phyloP scores from a whole-genome alignment of 2,329 filamentous ascomycete genomes.

The Metarhizium humberi region DNA sequence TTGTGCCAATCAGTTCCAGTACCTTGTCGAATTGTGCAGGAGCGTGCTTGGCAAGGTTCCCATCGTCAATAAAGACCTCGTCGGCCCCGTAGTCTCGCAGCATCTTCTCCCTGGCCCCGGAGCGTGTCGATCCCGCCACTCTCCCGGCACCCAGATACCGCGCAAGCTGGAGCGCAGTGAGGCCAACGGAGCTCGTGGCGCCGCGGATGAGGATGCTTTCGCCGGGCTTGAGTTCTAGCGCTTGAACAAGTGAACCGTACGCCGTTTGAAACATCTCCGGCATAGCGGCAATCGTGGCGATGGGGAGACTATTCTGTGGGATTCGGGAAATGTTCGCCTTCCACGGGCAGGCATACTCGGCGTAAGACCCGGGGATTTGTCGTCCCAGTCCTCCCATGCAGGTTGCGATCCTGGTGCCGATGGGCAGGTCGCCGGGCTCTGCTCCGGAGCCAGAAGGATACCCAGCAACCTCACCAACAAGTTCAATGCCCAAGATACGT shows the following conservation, averaged over 20 bases:
- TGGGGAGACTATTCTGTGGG: background rate
- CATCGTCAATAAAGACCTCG: background rate
- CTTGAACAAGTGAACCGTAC: background rate
- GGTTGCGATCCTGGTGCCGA: slow-evolving; percentile 24
- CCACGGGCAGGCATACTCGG: slow-evolving; percentile 12
- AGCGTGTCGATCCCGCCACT: background rate
- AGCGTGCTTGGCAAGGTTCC: background rate
- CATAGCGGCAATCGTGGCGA: background rate
- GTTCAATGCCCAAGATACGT: slow-evolving; percentile 29
- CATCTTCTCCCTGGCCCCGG: background rate
- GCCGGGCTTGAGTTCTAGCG: background rate
- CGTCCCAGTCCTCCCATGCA: slow-evolving; percentile 35
- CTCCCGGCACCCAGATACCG: slow-evolving; percentile 2
- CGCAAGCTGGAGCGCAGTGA: slow-evolving; percentile 5
- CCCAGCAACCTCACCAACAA: slow-evolving; percentile 27
- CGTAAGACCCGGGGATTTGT: slow-evolving; percentile 28
- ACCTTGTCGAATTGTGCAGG: slow-evolving; percentile 3
- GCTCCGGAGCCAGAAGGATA: slow-evolving; percentile 18
- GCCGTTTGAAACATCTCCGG: background rate
- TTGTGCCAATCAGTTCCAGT: background rate
- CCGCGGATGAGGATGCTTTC: slow-evolving; percentile 5
- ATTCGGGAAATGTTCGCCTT: background rate
- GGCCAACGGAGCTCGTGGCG: slow-evolving; percentile 5
- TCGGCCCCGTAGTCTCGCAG: background rate
- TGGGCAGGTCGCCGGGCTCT: slow-evolving; percentile 15